phyloP scores from a whole-genome alignment of 164 flowering plant genomes.

The Aristolochia fimbriata region DNA sequence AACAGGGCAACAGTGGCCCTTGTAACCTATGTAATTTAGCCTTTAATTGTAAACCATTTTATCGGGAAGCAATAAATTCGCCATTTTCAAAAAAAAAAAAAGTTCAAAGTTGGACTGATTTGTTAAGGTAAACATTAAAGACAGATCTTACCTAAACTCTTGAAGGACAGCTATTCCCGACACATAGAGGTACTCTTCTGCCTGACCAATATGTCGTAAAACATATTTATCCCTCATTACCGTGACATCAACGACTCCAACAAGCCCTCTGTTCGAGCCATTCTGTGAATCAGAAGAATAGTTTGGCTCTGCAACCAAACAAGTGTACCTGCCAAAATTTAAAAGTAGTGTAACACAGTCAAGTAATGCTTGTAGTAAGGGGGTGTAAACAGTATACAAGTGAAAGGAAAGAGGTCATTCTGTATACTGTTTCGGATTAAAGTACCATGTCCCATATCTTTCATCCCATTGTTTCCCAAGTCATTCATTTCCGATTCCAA shows the following conservation, averaged over 20 bases:
- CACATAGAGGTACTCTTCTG: conserved; percentile 66
- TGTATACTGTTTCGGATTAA: too few species aligned
- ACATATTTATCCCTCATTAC: conserved; percentile 47
- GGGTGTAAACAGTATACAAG: too few species aligned
- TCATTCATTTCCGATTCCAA: too few species aligned
- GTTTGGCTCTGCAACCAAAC: conserved; percentile 60
- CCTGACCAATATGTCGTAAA: conserved; percentile 41
- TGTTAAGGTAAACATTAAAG: background rate
- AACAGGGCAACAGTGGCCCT: too few species aligned
- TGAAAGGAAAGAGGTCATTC: too few species aligned
- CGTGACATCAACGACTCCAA: conserved; percentile 77
- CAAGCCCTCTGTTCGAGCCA: conserved; percentile 21
- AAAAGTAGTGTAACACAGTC: background rate
- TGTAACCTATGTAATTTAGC: too few species aligned
- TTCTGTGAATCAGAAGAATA: conserved; percentile 6
- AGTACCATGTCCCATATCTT: too few species aligned
- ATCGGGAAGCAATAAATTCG: too few species aligned
- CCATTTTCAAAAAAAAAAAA: too few species aligned
- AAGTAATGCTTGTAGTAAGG: background rate
- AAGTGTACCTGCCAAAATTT: conserved; percentile 58
- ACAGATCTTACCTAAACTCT: conserved; percentile 42
- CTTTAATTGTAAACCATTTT: too few species aligned
- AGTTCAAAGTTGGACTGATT: too few species aligned
- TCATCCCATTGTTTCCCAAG: too few species aligned
- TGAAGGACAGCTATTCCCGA: conserved; percentile 81